Evolutionary conservation across 2,329 filamentous ascomycete species (phyloP), one percentile per base, ranked within the genome.

Genomic region (Juglanconis juglandina): DNA sequence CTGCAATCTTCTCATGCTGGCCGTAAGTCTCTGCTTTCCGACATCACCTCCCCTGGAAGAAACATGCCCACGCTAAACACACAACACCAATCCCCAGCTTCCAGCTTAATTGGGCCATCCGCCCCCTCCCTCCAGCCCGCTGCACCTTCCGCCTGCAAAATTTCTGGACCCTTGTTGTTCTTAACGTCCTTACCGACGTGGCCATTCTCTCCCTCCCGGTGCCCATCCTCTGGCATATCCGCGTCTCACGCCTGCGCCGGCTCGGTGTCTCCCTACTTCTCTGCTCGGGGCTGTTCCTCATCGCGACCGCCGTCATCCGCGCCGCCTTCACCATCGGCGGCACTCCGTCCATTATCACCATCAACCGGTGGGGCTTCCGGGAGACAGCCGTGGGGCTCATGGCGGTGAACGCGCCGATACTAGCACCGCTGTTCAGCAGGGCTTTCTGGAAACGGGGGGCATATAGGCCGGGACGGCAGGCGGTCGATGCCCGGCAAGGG

Each of bases 281-380:
- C 2, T 69, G 65, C 5, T 70, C 67, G 1, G 68, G 66, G 8
- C 17, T 70, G 4, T 70, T 70, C 53, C 57, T 70, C 39, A 69
- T 70, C 17, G 66, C 65, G 3, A 68, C 68, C 1, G 69, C 68
- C 0, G 52, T 70, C 14, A 58, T 69, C 3, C 64, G 68, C 1
- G 68, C 67, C 0, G 49, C 63, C 2, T 55, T 64, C 4, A 70
- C 69, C 0, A 62, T 70, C 10, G 44, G 50, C 2, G 65, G 65
- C 0, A 41, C 63, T 1, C 66, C 68, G 1, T 68, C 68, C 8
- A 60, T 68, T 6, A 69, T 70, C 56, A 69, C 65, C 42, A 69
- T 70, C 56, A 66, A 66, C 42, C 56, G 60, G 13, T 66, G 65
- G 65, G 65, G 64, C 1, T 58, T 66, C 46, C 66, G 63, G 8